Base-by-base conservation (phyloP, 2,329 filamentous ascomycete genomes). In the Ampelomyces quisqualis region DNA sequence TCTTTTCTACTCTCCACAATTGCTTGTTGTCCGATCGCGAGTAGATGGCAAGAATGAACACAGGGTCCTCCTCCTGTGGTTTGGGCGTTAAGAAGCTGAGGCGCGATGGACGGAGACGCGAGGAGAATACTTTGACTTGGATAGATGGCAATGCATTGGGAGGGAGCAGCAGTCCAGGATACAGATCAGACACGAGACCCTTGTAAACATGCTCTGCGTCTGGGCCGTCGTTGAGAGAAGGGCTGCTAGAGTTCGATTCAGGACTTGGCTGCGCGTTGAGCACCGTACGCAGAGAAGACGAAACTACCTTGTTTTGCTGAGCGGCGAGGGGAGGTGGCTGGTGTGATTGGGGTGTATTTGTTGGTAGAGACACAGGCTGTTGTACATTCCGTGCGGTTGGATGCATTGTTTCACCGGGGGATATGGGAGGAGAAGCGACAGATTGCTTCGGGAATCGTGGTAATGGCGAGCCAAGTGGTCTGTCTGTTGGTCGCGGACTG, bases 1-100 rank as follows among this genome's bases (percentile, higher is more conserved):
- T 89, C 69, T 98, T 98, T 70, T 98, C 93, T 5, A 95, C 82
- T 20, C 91, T 83, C 91, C 93, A 97, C 8, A 98, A 75, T 65
- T 97, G 91, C 40, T 78, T 80, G 3, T 80, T 74, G 47, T 89
- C 82, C 0, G 83, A 84, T 39, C 90, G 83, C 7, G 86, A 86
- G 57, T 89, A 85, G 23, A 98, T 74, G 13, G 90, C 90, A 38
- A 98, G 74, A 0, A 90, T 95, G 60, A 97, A 96, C 0, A 97
- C 91, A 0, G 90, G 89, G 56, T 96, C 90, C 62, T 95, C 91
- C 43, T 96, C 90, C 14, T 86, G 75, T 47, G 88, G 84, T 35
- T 82, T 91, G 8, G 90, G 74, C 2, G 84, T 87, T 58, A 95
- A 74, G 54, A 93, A 80, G 64, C 90, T 96, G 24, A 89, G 83